Evolutionary conservation across 257 asterid genomes (phyloP), one percentile per base, ranked within the genome.

Genomic region (Gentiana dahurica): DNA sequence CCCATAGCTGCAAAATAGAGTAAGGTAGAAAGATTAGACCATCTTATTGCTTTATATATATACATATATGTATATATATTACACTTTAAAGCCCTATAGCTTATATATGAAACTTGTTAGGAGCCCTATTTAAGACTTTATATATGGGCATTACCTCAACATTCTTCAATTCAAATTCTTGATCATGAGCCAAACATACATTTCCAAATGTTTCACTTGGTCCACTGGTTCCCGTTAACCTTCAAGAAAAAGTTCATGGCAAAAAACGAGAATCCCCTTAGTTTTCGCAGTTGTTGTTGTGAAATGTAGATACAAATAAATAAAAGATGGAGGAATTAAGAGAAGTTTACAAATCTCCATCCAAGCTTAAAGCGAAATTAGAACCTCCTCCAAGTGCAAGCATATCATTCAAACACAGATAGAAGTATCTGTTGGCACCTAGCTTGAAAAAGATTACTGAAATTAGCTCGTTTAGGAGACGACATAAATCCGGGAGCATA

Each of bases 381-480:
- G 79, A 84, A 60, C 99, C 99, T 37, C 99, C 99, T 62, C 99
- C 99, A 54, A 92, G 76, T 43, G 99, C 99, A 67, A 92, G 76
- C 75, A 80, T 68, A 60, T 92, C 94, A 66, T 85, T 85, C 79
- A 81, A 72, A 74, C 97, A 92, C 88, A 91, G 61, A 66, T 71
- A 84, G 62, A 81, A 92, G 63, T 85, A 92, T 74, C 99, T 74
- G 68, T 92, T 92, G 58, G 83, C 90, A 68, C 99, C 99, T 92
- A 65, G 55, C 41, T 57, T 55, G 35, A 39, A n/a, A 2, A 45
- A 38, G 38, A 51, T 13, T 41, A 41, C 45, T n/a, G 4, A 50
- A 34, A 56, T 70, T 51, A 70, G 69, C 15, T 38, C 1, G 24
- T 24, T 24, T 24, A 24, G 24, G 24, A 24, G 24, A 24, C 24